phyloP scores from a whole-genome alignment of 306 rosid species.

The Vicia sativa region DNA sequence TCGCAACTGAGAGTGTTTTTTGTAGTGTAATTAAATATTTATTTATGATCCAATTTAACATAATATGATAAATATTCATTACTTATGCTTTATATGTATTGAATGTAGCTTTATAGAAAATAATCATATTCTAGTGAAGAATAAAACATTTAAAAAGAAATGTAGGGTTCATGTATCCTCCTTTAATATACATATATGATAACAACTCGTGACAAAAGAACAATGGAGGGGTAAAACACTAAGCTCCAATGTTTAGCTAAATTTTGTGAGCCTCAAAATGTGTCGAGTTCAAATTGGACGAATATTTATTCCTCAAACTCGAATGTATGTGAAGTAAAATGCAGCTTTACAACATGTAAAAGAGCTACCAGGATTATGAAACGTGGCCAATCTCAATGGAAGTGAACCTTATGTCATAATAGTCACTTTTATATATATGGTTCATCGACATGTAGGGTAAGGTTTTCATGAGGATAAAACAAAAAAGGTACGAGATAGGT shows the following conservation, averaged over 20 bases:
- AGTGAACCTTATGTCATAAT: constrained; percentile 7
- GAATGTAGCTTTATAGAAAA: too few relatives aligned
- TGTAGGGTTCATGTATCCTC: constrained; percentile 22
- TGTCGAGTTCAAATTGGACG: constrained; percentile 34
- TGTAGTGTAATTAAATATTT: too few relatives aligned
- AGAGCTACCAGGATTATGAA: constrained; percentile 30
- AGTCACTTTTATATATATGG: background rate
- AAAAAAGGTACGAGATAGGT: constrained; percentile 21
- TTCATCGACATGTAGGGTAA: constrained; percentile 27
- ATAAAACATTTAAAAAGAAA: background rate
- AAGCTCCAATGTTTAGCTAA: background rate
- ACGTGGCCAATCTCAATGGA: constrained; percentile 34
- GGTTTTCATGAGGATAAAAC: constrained; percentile 17
- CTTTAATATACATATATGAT: background rate
- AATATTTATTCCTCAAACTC: background rate
- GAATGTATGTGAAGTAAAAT: background rate
- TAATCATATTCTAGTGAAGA: background rate
- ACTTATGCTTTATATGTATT: too few relatives aligned
- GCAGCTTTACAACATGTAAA: background rate
- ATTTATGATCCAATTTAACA: too few relatives aligned
- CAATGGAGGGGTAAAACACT: background rate
- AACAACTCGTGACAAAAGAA: constrained; percentile 7
- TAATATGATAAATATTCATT: too few relatives aligned
- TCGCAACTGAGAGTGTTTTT: too few relatives aligned
- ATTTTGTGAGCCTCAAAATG: background rate